These are phyloP conservation scores for Linnemannia zychae DNA, from an alignment of 192 early-diverging fungal genomes.

Conservation along the genomic window DNA sequence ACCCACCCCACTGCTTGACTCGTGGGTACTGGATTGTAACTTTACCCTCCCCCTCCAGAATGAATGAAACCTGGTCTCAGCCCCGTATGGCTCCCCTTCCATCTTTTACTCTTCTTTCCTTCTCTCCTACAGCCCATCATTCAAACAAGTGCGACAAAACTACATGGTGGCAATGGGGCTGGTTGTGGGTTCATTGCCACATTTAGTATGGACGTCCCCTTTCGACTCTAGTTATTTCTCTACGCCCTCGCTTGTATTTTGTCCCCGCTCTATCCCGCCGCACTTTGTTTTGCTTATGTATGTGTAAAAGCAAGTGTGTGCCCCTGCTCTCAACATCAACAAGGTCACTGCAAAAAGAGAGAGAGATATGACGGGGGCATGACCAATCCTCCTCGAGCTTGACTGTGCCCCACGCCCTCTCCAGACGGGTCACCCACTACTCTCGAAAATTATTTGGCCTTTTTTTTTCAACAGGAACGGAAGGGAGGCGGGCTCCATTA, in stretches of 20 bases:
- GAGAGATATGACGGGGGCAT: conserved; percentile 4
- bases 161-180: conserved; percentile 1
- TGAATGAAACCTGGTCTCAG: neutral
- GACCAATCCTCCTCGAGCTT: neutral
- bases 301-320: neutral
- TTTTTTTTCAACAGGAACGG: conserved; percentile 2
- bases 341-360: neutral
- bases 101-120: neutral
- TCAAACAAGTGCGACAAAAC: no score
- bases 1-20: neutral
- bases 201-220: neutral
- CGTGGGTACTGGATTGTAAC: neutral
- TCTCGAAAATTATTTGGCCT: conserved; percentile 16
- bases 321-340: conserved; percentile 2
- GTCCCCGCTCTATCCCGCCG: conserved; percentile 18
- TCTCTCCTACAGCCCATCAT: conserved; percentile 4
- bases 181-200: conserved; percentile 7
- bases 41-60: neutral
- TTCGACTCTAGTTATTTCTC: neutral
- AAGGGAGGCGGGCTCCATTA: conserved; percentile 16
- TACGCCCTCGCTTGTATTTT: neutral
- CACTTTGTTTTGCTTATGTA: neutral
- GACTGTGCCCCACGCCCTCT: conserved; percentile 12
- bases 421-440: conserved; percentile 2
- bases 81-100: neutral